Evolutionary conservation across 768 basidiomycete species (phyloP).

Genomic region (Rhodotorula paludigena): DNA sequence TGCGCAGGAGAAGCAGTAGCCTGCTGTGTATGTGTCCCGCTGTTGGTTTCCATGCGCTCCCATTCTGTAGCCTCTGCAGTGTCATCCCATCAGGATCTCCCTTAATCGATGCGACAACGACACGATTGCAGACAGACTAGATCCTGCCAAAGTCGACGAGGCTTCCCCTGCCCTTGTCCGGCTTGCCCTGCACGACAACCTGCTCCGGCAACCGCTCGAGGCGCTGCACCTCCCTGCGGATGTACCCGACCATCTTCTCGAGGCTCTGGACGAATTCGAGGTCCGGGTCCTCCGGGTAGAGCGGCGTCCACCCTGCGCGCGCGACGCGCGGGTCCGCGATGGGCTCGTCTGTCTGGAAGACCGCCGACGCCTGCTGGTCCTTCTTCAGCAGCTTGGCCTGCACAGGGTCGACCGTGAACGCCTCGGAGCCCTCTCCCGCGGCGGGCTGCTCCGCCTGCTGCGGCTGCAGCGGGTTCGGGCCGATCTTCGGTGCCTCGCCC

Average conservation of each 20-base stretch:
- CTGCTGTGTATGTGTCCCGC: too few species aligned
- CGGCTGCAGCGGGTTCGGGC: slow-evolving; percentile 49
- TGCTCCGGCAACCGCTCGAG: slow-evolving; percentile 59
- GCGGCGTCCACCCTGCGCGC: slow-evolving; percentile 23
- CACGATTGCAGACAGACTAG: neutral
- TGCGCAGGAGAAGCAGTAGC: too few species aligned
- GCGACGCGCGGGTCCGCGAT: slow-evolving; percentile 45
- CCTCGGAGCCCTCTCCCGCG: neutral
- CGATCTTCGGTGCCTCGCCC: slow-evolving; percentile 48
- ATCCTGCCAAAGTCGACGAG: slow-evolving; percentile 35
- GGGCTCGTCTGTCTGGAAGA: slow-evolving; percentile 51
- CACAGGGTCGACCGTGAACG: slow-evolving; percentile 34
- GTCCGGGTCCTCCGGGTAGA: slow-evolving; percentile 40
- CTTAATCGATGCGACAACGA: too few species aligned
- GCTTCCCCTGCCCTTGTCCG: slow-evolving; percentile 21
- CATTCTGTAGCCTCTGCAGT: too few species aligned
- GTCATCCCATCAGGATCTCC: too few species aligned
- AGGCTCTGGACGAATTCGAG: slow-evolving; percentile 61
- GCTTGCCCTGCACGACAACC: slow-evolving; percentile 43
- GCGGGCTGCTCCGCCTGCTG: neutral
- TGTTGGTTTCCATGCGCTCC: too few species aligned
- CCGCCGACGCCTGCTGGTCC: slow-evolving; percentile 48
- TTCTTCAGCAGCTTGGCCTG: slow-evolving; percentile 41
- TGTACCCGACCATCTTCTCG: slow-evolving; percentile 63
- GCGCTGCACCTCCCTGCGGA: slow-evolving; percentile 66